Percentiles rank a stretch among this genome's conserved stretches.
phyloP scores from a whole-genome alignment of 768 basidiomycete genomes.

The Trametes maxima region DNA sequence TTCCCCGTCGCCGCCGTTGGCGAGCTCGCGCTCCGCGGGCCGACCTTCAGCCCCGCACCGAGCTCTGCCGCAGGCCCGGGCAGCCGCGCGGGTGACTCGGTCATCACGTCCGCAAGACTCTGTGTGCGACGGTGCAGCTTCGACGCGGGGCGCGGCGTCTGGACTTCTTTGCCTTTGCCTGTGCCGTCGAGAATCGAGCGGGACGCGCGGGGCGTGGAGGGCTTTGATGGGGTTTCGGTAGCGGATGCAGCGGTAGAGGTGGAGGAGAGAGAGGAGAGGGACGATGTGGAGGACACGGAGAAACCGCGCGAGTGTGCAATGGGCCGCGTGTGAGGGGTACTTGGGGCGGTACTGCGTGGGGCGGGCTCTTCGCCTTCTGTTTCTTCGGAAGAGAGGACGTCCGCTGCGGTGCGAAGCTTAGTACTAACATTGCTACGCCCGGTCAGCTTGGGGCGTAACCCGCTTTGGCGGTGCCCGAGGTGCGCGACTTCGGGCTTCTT shows the following conservation, averaged over 20 bases:
- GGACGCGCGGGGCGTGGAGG: conserved; percentile 2
- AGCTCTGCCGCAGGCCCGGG: conserved; percentile 4
- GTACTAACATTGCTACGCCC: conserved; percentile 15
- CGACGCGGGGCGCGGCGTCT: conserved; percentile 14
- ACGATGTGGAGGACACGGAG: conserved; percentile 16
- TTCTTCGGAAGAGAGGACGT: conserved; percentile 16
- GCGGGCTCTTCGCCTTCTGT: conserved; percentile 14
- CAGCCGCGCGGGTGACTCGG: conserved; percentile 6
- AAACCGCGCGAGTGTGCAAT: conserved; percentile 11
- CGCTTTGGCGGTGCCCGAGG: conserved; percentile 35
- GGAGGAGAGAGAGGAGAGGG: conserved; percentile 13
- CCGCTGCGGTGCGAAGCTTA: conserved; percentile 1
- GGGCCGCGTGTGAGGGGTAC: conserved; percentile 5
- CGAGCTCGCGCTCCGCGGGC: conserved; percentile 22
- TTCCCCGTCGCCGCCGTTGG: conserved; percentile 33
- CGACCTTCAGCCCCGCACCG: neutral
- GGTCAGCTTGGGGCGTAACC: conserved; percentile 19
- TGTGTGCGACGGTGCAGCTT: conserved; percentile 28
- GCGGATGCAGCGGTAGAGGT: neutral
- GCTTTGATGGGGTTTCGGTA: neutral
- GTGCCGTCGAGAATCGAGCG: neutral
- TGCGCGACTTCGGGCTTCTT: conserved; percentile 48
- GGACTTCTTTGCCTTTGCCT: conserved; percentile 1
- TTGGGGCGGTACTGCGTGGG: neutral
- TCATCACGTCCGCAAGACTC: conserved; percentile 24